Evolutionary conservation across 169 alveolate genomes (phyloP).

Genomic region (Theileria annulata): DNA sequence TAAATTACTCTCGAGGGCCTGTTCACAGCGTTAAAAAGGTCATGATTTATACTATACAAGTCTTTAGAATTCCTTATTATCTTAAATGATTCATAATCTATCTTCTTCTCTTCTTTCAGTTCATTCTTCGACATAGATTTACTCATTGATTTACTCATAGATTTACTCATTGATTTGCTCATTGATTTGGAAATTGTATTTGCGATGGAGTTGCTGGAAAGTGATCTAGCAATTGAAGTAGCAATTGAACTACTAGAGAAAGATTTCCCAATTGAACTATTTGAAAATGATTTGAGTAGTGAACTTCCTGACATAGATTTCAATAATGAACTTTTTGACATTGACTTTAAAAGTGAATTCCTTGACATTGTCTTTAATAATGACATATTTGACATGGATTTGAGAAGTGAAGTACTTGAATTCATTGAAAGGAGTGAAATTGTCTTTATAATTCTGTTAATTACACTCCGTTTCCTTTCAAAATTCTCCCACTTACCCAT

Average conservation of each 20-base stretch:
- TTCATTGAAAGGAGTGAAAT: not conserved
- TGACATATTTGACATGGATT: not conserved
- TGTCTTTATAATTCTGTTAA: not conserved
- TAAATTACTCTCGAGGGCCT: slow-evolving; percentile 2
- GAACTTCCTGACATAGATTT: not conserved
- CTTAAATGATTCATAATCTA: slow-evolving; percentile 38
- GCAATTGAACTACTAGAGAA: not conserved
- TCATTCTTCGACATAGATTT: not conserved
- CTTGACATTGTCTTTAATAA: too few relatives aligned
- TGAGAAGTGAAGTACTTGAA: not conserved
- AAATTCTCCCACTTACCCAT: not conserved
- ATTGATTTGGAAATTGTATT: not conserved
- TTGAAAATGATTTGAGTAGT: not conserved
- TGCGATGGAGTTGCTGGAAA: not conserved
- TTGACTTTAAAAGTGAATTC: not conserved
- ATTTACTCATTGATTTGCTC: not conserved
- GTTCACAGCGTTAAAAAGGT: slow-evolving; percentile 10
- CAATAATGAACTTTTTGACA: not conserved
- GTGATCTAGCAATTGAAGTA: not conserved
- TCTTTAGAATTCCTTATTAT: slow-evolving; percentile 37
- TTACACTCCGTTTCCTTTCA: not conserved
- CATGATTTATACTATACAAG: not conserved
- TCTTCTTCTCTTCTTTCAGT: not conserved
- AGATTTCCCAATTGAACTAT: not conserved
- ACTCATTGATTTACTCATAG: not conserved